Percentiles rank a stretch among this genome's conserved stretches.
Conservation (phyloP, 1,139 yeast species). For the Yamadazyma diddensiae region DNA sequence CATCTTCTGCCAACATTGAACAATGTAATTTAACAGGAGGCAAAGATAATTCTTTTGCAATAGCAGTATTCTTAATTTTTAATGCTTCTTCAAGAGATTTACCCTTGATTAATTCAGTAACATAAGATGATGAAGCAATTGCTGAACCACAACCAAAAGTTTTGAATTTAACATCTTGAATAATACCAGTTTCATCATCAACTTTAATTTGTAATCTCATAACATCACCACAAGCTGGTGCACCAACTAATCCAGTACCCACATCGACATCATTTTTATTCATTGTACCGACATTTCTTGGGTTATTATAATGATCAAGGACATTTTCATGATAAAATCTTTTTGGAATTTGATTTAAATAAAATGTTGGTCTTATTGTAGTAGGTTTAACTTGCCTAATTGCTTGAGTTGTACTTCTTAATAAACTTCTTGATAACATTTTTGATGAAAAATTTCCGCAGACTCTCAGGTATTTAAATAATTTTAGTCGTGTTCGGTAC, state of each 20-base stretch:
- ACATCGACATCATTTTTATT: slow-evolving; percentile 74
- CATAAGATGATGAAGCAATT: slow-evolving; percentile 91
- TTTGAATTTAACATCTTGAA: slow-evolving; percentile 93
- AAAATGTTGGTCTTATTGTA: no score
- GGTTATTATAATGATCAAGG: slow-evolving; percentile 93
- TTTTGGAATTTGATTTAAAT: no score
- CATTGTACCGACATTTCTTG: slow-evolving; percentile 92
- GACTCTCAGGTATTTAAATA: no score
- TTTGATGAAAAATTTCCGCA: no score
- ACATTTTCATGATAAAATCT: slow-evolving; percentile 67
- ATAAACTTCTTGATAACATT: slow-evolving; percentile 10
- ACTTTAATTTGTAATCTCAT: slow-evolving; percentile 96
- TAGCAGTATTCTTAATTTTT: slow-evolving; percentile 82
- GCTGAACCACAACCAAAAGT: slow-evolving; percentile 99
- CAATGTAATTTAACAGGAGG: slow-evolving; percentile 98
- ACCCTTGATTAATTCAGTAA: slow-evolving; percentile 94
- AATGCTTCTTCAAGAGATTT: slow-evolving; percentile 94
- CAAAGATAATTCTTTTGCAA: slow-evolving; percentile 87
- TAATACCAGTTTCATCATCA: slow-evolving; percentile 83
- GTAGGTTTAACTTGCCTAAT: not conserved
- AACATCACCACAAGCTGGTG: slow-evolving; percentile 99
- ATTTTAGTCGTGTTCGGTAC: no score
- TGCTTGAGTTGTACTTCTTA: slow-evolving; percentile 4
- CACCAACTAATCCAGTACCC: slow-evolving; percentile 98
- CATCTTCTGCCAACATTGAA: slow-evolving; percentile 98